Evolutionary conservation across 2,329 filamentous ascomycete species (phyloP).

Genomic region (Drechmeria coniospora): DNA sequence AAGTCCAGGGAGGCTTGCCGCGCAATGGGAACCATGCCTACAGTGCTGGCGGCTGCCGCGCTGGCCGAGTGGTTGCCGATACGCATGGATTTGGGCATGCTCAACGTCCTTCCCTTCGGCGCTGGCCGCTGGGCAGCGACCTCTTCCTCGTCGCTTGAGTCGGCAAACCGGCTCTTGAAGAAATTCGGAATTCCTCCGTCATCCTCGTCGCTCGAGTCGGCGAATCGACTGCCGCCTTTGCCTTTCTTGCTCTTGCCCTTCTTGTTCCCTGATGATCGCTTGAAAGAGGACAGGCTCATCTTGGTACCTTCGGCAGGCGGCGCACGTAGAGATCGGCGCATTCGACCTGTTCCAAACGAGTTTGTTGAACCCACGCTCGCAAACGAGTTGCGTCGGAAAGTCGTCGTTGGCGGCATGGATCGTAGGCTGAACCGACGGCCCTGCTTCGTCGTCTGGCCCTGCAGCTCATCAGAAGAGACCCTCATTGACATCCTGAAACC

Average conservation of each 20-base stretch:
- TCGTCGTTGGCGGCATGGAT: slow-evolving; percentile 52
- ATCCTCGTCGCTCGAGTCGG: slow-evolving; percentile 49
- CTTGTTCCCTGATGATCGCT: slow-evolving; percentile 16
- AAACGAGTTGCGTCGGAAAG: slow-evolving; percentile 28
- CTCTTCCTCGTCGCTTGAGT: slow-evolving; percentile 9
- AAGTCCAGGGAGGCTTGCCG: slow-evolving; percentile 40
- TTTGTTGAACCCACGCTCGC: slow-evolving; percentile 18
- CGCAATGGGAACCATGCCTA: slow-evolving; percentile 22
- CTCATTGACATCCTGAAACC: slow-evolving; percentile 66
- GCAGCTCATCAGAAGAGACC: slow-evolving; percentile 10
- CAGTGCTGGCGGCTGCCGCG: slow-evolving; percentile 18
- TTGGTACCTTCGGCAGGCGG: slow-evolving; percentile 19
- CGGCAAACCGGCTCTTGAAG: slow-evolving; percentile 45
- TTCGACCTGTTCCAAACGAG: slow-evolving; percentile 14
- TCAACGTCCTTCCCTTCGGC: slow-evolving; percentile 19
- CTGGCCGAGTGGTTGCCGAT: slow-evolving; percentile 10
- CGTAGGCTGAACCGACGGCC: slow-evolving; percentile 55
- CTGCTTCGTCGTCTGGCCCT: slow-evolving; percentile 12
- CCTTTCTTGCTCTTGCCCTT: slow-evolving; percentile 22
- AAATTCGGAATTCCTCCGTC: slow-evolving; percentile 12
- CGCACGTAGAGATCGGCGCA: slow-evolving; percentile 30
- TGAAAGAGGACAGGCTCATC: slow-evolving; percentile 27
- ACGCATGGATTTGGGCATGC: slow-evolving; percentile 17
- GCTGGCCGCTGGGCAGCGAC: slow-evolving; percentile 1
- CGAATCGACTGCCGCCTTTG: slow-evolving; percentile 34